These are phyloP conservation scores for Coemansia sp. DNA, from an alignment of 192 early-diverging fungal genomes.

Conservation along the genomic window DNA sequence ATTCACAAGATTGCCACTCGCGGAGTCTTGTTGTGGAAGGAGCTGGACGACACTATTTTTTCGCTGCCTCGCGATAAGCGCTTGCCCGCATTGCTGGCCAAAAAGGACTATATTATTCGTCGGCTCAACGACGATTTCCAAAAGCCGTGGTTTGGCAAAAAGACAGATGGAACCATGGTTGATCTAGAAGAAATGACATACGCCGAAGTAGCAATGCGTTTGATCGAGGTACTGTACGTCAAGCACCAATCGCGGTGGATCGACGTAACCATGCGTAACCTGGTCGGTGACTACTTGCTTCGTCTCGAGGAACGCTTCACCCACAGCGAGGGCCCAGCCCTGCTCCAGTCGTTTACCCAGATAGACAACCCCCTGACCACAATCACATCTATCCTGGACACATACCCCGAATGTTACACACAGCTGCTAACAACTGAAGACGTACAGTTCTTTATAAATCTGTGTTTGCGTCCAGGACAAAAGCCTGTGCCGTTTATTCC, in stretches of 20 bases:
- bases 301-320: constrained; percentile 89
- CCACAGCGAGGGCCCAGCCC: constrained; percentile 6
- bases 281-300: constrained; percentile 81
- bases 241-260: constrained; percentile 81
- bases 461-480: constrained; percentile 55
- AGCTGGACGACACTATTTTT: constrained; percentile 91
- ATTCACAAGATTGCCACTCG: constrained; percentile 97
- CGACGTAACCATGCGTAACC: constrained; percentile 76
- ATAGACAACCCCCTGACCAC: constrained; percentile 15
- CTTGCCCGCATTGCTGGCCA: constrained; percentile 70
- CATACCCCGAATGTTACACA: constrained; percentile 30
- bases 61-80: constrained; percentile 87
- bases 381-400: constrained; percentile 43
- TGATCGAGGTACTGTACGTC: constrained; percentile 81
- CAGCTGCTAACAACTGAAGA: constrained; percentile 49
- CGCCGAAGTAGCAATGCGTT: constrained; percentile 78
- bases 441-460: constrained; percentile 43
- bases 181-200: constrained; percentile 95
- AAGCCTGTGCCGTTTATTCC: constrained; percentile 95
- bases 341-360: constrained; percentile 32
- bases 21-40: constrained; percentile 90
- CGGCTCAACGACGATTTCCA: constrained; percentile 91
- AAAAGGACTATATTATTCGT: constrained; percentile 91
- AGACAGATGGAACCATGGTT: constrained; percentile 68
- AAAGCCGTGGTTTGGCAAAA: constrained; percentile 93